Evolutionary conservation across 2,329 filamentous ascomycete species (phyloP).

Genomic region (Colletotrichum ledebouriae): DNA sequence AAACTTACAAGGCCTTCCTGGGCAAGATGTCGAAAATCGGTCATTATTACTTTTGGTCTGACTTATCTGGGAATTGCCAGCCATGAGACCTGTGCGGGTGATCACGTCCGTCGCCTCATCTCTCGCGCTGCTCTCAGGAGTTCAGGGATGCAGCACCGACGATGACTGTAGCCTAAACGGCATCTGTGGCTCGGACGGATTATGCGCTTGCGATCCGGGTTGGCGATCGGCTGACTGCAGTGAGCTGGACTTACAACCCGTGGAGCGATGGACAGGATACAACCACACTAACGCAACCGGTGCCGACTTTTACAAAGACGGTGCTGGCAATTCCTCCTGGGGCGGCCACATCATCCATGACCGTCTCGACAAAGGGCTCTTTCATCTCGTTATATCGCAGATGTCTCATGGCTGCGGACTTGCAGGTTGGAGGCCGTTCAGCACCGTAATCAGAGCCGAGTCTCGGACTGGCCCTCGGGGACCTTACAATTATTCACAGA

Average conservation of each 20-base stretch:
- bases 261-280: constrained; percentile 57
- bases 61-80: too few species aligned
- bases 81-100: neutral
- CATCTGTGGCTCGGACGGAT: constrained; percentile 41
- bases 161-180: constrained; percentile 51
- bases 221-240: constrained; percentile 61
- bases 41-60: too few species aligned
- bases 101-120: neutral
- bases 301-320: constrained; percentile 31
- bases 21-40: too few species aligned
- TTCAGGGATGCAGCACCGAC: constrained; percentile 43
- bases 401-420: constrained; percentile 61
- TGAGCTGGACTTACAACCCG: constrained; percentile 58
- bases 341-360: constrained; percentile 62
- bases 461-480: constrained; percentile 58
- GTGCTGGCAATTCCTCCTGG: constrained; percentile 60
- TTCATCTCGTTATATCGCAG: constrained; percentile 61
- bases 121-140: neutral
- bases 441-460: constrained; percentile 60
- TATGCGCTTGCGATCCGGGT: constrained; percentile 54
- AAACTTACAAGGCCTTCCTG: too few species aligned
- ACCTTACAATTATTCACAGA: constrained; percentile 57
- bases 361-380: constrained; percentile 51
- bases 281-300: constrained; percentile 55
- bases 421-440: constrained; percentile 61